Base-by-base conservation (phyloP, 345 rosid species). In the Euphorbia pulcherrima region DNA sequence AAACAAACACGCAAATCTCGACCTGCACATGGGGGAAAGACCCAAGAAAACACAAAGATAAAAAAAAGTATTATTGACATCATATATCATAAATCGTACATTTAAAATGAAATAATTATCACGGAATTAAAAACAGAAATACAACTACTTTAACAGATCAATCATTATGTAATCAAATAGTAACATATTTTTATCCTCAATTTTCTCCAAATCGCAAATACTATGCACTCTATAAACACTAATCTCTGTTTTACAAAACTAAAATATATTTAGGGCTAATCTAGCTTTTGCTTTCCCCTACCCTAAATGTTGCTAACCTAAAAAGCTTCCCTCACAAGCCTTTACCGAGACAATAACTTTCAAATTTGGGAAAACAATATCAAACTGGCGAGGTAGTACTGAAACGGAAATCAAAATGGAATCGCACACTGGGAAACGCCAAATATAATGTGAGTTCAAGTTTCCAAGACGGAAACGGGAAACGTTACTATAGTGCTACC, bases 1-100 rank as follows among this genome's bases (percentile, higher is more conserved):
- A 90, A 77, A 87, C 86, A 68, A 90, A 90, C 52, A 90, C 71
- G 62, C 97, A 92, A 50, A 92, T 84, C 55, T 88, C 85, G 21
- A 90, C 86, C 98, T 90, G 94, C 87, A 82, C n/a, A 59, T 47
- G 59, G 71, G 58, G 28, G 74, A 55, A 29, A 62, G 26, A 72
- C 70, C 20, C 71, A 47, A 48, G 57, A 68, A 26, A 69, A 55
- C 52, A 28, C 55, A 27, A 51, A 33, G 48, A 24, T 23, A 62
- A 75, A 63, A 46, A 55, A 8, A 53, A 24, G 11, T 23, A 62
- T 8, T 8, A 53, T 54, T 51, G 44, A 40, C 55, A 64, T 41
- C 24, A 62, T 41, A 62, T 44, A 48, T 24, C 51, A 20, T 14
- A 17, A 63, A 46, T 23, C 13, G 16, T 10, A 28, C n/a, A 23